Conservation (phyloP, 495 filamentous ascomycete genomes). For the Xylaria longipes region DNA sequence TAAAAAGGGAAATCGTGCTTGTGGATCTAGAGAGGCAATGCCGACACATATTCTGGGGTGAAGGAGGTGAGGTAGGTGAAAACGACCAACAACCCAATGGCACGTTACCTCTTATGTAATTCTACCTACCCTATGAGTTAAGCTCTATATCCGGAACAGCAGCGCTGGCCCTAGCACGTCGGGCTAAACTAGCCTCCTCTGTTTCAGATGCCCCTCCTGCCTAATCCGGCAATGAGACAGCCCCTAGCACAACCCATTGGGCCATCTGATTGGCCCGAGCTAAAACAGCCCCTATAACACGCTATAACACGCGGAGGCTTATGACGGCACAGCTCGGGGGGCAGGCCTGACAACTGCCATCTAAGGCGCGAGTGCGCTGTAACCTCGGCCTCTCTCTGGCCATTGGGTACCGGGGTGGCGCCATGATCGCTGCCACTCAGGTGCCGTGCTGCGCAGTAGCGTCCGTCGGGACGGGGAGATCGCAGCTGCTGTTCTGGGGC, state of each 20-base stretch:
- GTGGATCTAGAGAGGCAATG: constrained; percentile 2
- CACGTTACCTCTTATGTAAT: constrained; percentile 19
- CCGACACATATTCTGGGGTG: constrained; percentile 16
- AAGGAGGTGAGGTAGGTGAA: background rate
- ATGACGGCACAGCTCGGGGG: constrained; percentile 20
- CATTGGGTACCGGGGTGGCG: background rate
- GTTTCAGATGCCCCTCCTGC: constrained; percentile 26
- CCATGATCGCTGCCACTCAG: background rate
- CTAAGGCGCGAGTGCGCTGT: constrained; percentile 18
- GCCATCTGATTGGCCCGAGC: background rate
- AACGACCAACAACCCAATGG: constrained; percentile 5
- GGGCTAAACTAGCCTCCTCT: constrained; percentile 8
- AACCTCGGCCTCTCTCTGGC: constrained; percentile 21
- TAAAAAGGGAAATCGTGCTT: background rate
- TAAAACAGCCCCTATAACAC: background rate
- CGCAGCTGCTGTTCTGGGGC: constrained; percentile 1
- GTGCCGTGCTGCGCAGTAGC: background rate
- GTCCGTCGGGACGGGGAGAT: constrained; percentile 2
- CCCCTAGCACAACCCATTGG: background rate
- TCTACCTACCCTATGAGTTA: constrained; percentile 11
- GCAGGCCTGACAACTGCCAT: constrained; percentile 19
- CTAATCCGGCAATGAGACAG: constrained; percentile 7
- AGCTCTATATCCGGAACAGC: constrained; percentile 4
- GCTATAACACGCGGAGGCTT: constrained; percentile 2
- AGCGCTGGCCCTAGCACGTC: constrained; percentile 3